These are phyloP conservation scores for Amniculicola lignicola DNA, from an alignment of 495 filamentous ascomycete species.

Conservation along the genomic window DNA sequence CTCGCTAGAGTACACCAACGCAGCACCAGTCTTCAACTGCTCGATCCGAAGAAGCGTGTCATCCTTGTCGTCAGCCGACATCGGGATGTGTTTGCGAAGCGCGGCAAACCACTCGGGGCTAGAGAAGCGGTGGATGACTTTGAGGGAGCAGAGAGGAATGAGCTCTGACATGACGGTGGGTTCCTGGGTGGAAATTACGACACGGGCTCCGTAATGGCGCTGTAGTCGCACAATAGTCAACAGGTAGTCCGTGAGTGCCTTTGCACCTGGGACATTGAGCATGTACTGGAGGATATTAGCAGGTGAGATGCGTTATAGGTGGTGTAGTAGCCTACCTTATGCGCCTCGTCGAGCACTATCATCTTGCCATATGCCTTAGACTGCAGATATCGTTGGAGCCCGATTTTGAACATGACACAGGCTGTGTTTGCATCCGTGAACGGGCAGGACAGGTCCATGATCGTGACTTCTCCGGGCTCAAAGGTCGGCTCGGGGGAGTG, in stretches of 20 bases:
- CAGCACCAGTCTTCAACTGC: conserved; percentile 7
- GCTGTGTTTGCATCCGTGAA: conserved; percentile 65
- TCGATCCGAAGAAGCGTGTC: conserved; percentile 11
- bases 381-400: conserved; percentile 28
- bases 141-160: conserved; percentile 66
- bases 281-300: conserved; percentile 47
- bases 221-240: conserved; percentile 65
- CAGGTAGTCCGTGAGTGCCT: conserved; percentile 59
- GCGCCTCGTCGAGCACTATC: conserved; percentile 60
- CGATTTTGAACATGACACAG: conserved; percentile 68
- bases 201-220: conserved; percentile 63
- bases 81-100: conserved; percentile 56
- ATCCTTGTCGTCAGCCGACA: conserved; percentile 22
- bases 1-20: conserved; percentile 5
- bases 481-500: not conserved
- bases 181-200: conserved; percentile 75
- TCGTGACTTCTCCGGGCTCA: conserved; percentile 59
- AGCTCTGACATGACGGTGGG: conserved; percentile 69
- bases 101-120: conserved; percentile 64
- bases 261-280: conserved; percentile 47
- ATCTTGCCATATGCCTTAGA: conserved; percentile 43
- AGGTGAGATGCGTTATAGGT: not conserved
- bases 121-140: conserved; percentile 71
- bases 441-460: conserved; percentile 72
- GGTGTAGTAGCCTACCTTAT: conserved; percentile 47